Evolutionary conservation across 176 grass and related monocot genomes (phyloP).

Genomic region (Bonia amplexicaulis): DNA sequence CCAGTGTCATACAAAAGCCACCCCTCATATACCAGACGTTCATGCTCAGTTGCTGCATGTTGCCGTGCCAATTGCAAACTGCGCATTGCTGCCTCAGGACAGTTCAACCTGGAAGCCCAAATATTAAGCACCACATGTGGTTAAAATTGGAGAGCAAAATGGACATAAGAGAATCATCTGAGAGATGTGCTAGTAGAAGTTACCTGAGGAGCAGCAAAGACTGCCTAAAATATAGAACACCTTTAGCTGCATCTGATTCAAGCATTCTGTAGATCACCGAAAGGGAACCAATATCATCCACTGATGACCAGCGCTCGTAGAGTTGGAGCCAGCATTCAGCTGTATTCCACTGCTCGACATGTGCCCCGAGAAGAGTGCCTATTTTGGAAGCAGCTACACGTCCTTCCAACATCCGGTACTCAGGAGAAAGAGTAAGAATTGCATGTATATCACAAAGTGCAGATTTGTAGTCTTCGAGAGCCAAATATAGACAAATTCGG

Average conservation of each 20-base stretch:
- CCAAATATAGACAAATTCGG: conserved; percentile 69
- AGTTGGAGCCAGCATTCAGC: conserved; percentile 95
- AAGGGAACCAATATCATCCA: conserved; percentile 91
- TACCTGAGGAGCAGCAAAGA: conserved; percentile 95
- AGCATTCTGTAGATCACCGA: conserved; percentile 91
- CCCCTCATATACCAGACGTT: conserved; percentile 80
- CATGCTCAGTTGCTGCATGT: conserved; percentile 62
- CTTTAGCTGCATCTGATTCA: conserved; percentile 81
- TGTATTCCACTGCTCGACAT: conserved; percentile 84
- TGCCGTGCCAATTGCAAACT: conserved; percentile 84
- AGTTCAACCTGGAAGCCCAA: conserved; percentile 64
- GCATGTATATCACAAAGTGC: conserved; percentile 86
- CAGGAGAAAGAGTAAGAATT: conserved; percentile 73
- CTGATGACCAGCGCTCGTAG: conserved; percentile 80
- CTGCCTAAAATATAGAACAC: conserved; percentile 86
- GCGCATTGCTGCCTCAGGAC: conserved; percentile 78
- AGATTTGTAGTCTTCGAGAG: conserved; percentile 74
- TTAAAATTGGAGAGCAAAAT: conserved; percentile 12
- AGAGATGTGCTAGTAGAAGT: conserved; percentile 16
- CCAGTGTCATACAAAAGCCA: conserved; percentile 95
- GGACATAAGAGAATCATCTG: conserved; percentile 10
- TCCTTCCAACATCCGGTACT: conserved; percentile 82
- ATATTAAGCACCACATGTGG: conserved; percentile 7
- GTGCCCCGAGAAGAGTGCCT: conserved; percentile 58
- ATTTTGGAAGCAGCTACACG: conserved; percentile 82